Evolutionary conservation across 257 asterid genomes (phyloP), one percentile per base, ranked within the genome.

Genomic region (Gentiana dahurica): DNA sequence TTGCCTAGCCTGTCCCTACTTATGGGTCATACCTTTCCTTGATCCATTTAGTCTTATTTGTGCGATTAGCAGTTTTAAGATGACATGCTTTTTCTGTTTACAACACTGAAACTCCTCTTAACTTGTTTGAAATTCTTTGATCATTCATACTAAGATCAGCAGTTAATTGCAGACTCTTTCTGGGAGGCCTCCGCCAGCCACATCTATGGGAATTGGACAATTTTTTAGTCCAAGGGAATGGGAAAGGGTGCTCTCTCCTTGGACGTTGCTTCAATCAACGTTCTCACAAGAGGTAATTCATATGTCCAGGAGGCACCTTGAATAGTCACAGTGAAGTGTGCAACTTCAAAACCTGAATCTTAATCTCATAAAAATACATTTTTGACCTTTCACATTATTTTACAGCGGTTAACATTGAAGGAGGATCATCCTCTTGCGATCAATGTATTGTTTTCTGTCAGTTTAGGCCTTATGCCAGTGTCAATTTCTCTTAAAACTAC

Each of bases 171-270:
- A 92, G 99, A 78, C 91, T 74, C 68, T 88, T 68, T 92, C 97
- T 58, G 99, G 97, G 55, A 75, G 95, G 78, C 97, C 97, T 68
- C 97, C 95, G 49, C 99, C 99, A 15, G 95, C 94, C 10, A 75
- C 86, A 67, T 92, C 99, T 65, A 92, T 92, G 99, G 99, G 97
- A 68, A 84, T 88, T 41, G 99, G 97, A 64, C 99, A 92, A 64
- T 92, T 92, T 81, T 92, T 87, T 69, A 70, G 80, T 67, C 82
- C 81, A 64, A 68, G 75, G 62, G 87, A 81, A 61, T 95, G 97
- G 62, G 79, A 88, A 68, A 70, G 64, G 57, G 59, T 63, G 13
- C 74, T 88, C 53, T 74, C 91, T 60, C 73, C 90, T 57, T 65
- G 64, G 69, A 78, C 58, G 63, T 70, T 83, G 76, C 68, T 88